Evolutionary conservation across 129 eudicot species (phyloP).

Genomic region (Glebionis coronaria): DNA sequence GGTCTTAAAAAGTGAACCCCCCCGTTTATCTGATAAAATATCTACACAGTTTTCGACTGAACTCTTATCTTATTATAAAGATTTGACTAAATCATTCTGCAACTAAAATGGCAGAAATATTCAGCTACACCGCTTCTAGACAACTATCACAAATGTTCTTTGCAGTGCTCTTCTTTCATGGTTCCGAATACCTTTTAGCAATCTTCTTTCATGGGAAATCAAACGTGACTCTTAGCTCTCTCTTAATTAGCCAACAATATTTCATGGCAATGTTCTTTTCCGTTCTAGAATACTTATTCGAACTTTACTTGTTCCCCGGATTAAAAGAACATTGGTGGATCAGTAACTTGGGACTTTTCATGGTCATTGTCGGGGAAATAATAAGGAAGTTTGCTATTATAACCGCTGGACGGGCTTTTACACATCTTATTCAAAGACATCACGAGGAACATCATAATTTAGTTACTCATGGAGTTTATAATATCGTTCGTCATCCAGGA

Average conservation of each 20-base stretch:
- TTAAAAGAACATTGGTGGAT: constrained; percentile 68
- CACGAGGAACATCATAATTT: constrained; percentile 77
- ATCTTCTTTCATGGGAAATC: constrained; percentile 61
- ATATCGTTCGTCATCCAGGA: constrained; percentile 81
- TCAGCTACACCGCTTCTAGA: constrained; percentile 58
- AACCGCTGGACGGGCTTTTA: constrained; percentile 93
- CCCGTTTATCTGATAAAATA: constrained; percentile 8
- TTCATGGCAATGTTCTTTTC: constrained; percentile 72
- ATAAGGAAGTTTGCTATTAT: constrained; percentile 79
- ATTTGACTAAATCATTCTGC: constrained; percentile 26
- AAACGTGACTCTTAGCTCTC: constrained; percentile 68
- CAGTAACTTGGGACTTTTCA: constrained; percentile 69
- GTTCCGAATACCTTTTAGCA: constrained; percentile 76
- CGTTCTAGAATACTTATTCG: constrained; percentile 63
- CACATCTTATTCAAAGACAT: constrained; percentile 71
- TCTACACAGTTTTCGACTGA: background rate
- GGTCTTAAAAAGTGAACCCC: constrained; percentile 29
- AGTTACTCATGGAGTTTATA: constrained; percentile 75
- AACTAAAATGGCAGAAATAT: constrained; percentile 60
- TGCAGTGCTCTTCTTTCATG: constrained; percentile 71
- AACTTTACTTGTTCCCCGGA: constrained; percentile 67
- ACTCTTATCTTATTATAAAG: constrained; percentile 8
- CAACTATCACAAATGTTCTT: constrained; percentile 64
- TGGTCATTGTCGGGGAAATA: constrained; percentile 82
- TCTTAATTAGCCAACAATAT: constrained; percentile 73